Evolutionary conservation across 495 filamentous ascomycete species (phyloP), one percentile per base, ranked within the genome.

Genomic region (Aspergillus biplanus): DNA sequence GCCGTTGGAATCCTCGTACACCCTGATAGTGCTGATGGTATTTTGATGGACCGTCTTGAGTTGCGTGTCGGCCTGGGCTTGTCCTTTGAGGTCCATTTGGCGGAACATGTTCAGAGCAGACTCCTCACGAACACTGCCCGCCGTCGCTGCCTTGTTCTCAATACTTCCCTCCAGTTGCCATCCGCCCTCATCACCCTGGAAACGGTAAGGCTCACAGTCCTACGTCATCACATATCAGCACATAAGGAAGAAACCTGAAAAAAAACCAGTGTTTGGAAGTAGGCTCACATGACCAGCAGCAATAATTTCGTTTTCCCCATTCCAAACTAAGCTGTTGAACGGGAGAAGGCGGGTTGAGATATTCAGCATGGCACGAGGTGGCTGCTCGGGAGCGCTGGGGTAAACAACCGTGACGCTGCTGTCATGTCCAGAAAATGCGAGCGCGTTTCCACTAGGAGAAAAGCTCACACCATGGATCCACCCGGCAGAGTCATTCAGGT

Each of bases 81-180:
- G 96, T 42, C 95, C 95, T 81, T 93, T 97, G 63, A 98, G 81
- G 73, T 99, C 95, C 96, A 99, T 97, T 78, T 97, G 93, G 72
- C 86, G 86, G 83, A 99, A 99, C 96, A 97, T 97, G 73, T 98
- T 97, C 71, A 97, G 81, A n/a, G 95, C 95, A 67, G 89, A 92
- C 74, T 85, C 91, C 75, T 85, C 92, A 70, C 87, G 90, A 80
- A 80, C 86, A 60, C 82, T 86, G 5, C 78, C 80, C 32, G 80
- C 50, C 18, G 83, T 85, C 1, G 79, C 74, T 27, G 76, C 70
- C 67, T 86, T 84, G 0, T 75, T 76, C 75, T 98, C 95, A 52
- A 98, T 74, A 5, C 91, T 92, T 32, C 94, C 94, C 12, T 85
- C 86, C 52, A 97, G 79, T 68, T 90, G 86, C 95, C 95, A 99